These are phyloP conservation scores for Cyberlindnera euphorbiae DNA, from an alignment of 805 yeast genomes.

Conservation along the genomic window DNA sequence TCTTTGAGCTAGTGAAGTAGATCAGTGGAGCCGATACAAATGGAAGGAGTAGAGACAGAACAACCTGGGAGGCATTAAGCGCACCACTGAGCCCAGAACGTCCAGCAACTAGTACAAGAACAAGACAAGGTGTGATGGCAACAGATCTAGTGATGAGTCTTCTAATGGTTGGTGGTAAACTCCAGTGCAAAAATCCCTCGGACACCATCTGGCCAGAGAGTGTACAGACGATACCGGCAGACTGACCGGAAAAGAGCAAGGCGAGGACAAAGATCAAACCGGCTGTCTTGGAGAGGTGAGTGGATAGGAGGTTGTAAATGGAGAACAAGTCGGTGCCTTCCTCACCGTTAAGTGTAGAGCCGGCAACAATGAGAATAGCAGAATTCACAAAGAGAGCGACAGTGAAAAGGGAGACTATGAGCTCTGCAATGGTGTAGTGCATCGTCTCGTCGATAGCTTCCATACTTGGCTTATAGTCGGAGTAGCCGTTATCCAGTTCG, in stretches of 20 bases:
- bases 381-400: conserved; percentile 90
- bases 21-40: conserved; percentile 85
- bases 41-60: conserved; percentile 73
- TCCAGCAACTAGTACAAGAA: conserved; percentile 71
- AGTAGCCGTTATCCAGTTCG: conserved; percentile 28
- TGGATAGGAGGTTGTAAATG: conserved; percentile 62
- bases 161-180: conserved; percentile 74
- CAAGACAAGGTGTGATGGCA: conserved; percentile 82
- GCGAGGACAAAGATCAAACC: conserved; percentile 87
- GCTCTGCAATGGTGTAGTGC: conserved; percentile 77
- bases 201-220: conserved; percentile 92
- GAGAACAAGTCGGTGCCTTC: conserved; percentile 66
- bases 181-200: conserved; percentile 84
- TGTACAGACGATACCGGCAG: conserved; percentile 95
- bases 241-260: conserved; percentile 76
- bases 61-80: conserved; percentile 82
- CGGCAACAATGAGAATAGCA: conserved; percentile 85
- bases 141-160: conserved; percentile 77
- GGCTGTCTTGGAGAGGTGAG: conserved; percentile 64
- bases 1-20: conserved; percentile 67
- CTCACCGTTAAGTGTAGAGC: conserved; percentile 68
- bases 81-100: conserved; percentile 75
- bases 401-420: conserved; percentile 76
- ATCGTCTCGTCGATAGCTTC: conserved; percentile 79
- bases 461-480: conserved; percentile 67